Base-by-base conservation (phyloP, 164 flowering plant genomes). In the Dillenia turbinata region DNA sequence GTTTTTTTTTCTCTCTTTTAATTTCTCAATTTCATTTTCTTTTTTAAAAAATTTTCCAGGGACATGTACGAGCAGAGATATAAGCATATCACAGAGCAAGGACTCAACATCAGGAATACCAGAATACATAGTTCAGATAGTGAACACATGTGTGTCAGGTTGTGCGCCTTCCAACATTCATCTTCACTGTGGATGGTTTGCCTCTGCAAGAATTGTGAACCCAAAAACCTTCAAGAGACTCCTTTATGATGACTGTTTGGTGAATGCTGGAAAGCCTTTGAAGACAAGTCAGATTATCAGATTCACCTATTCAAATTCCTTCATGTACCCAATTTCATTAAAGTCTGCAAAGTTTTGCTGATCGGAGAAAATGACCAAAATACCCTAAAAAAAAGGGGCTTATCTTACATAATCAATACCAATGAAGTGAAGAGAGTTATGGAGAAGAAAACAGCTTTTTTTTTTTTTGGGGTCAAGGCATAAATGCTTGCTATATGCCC, bases 161-260 rank as follows among this genome's bases (percentile, higher is more conserved):
- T 87, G 89, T 67, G 72, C 79, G 19, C 85, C 84, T 50, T 79
- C 82, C n/a, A 64, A 76, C 17, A 78, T 87, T 33, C 88, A 87
- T 69, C 76, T 87, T 7, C 82, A 77, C 60, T 87, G 92, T 69
- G 86, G 85, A 1, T 85, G 89, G 89, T 87, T 87, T 73, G 85
- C 85, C 10, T 87, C 88, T 12, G 81, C 82, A 45, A 78, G 78
- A 66, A 64, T 81, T 10, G 79, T 87, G 1, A 82, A 80, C 59
- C 89, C 90, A 40, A 76, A 54, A 52, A 69, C 63, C 11, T 85
- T 87, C 84, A 87, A 83, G 68, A 79, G 93, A 47, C 65, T 87
- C 1, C 55, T 78, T 11, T 83, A 57, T 66, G 93, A 87, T 62
- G 86, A 87, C 65, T 85, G 90, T 67, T 63, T 87, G 62, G 83